Base-by-base conservation (phyloP, 2,329 filamentous ascomycete genomes). In the Curvularia eragrostidis region DNA sequence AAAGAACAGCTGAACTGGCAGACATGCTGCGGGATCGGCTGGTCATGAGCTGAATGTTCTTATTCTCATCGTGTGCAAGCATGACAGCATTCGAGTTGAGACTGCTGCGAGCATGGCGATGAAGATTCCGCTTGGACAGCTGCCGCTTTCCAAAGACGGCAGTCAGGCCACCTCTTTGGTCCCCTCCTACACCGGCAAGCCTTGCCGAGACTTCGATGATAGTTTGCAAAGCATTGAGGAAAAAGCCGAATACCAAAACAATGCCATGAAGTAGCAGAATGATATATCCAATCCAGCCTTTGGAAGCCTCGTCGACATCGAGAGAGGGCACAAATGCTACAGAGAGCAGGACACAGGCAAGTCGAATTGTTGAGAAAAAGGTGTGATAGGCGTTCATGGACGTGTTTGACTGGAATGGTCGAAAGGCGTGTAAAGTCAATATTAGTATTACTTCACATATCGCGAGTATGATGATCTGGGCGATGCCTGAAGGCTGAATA, bases 321-420 rank as follows among this genome's bases (percentile, higher is more conserved):
- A 99, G 83, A 1, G 90, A 89, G 1, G 94, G 92, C 12, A 93
- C 87, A 75, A 99, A 99, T 1, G 93, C 79, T 19, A 82, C 76
- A 56, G 77, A 81, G 3, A 83, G 77, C 13, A 83, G 70, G 15
- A 79, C 73, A 0, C 89, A 89, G 47, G 91, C 78, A 30, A 97
- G 88, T 32, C 95, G 88, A 13, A 96, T 81, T 2, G 84, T 80
- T 0, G 93, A 87, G 76, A 97, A 97, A 61, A 93, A 87, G 1
- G 90, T 91, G 69, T 98, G 93, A 66, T 97, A 97, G 9, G 91
- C 87, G 73, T 98, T 98, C 95, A 99, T 99, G 26, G 94, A 97
- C 0, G 95, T 98, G 21, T 93, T 88, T 1, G 89, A 88, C 59
- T 94, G 89, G 71, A 96, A 99, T 0, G 95, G 95, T 15, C 91